phyloP scores from a whole-genome alignment of 176 grass and related monocot species.

The Triticum timopheevii region DNA sequence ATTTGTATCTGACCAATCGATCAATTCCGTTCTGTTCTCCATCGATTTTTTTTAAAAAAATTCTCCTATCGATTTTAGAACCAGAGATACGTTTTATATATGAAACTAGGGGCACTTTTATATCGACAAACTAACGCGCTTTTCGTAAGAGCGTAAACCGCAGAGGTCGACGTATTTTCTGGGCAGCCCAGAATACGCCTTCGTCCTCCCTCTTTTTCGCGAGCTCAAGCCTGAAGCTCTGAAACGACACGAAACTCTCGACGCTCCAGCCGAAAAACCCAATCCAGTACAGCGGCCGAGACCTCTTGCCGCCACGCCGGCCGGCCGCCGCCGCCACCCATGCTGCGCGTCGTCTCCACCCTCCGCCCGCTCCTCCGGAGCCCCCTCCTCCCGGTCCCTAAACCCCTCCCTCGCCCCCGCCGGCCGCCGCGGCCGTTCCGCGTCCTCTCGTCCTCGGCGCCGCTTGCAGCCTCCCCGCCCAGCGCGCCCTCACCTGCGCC shows the following conservation, averaged over 20 bases:
- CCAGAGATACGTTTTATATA: no score
- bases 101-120: no score
- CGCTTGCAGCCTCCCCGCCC: background rate
- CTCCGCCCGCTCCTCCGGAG: constrained; percentile 39
- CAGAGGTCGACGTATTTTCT: no score
- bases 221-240: background rate
- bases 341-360: constrained; percentile 38
- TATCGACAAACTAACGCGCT: no score
- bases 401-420: background rate
- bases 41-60: no score
- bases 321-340: background rate
- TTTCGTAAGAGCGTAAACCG: no score
- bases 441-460: constrained; percentile 14
- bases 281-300: background rate
- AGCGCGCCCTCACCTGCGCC: background rate
- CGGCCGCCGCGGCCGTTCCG: background rate
- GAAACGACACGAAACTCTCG: background rate
- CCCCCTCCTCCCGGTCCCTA: constrained; percentile 5
- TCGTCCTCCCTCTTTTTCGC: background rate
- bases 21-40: no score
- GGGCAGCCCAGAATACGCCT: background rate
- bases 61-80: no score
- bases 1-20: no score
- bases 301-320: background rate
- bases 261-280: background rate